These are phyloP conservation scores for Lactarius trivialis DNA, from an alignment of 768 basidiomycete genomes.

Conservation along the genomic window DNA sequence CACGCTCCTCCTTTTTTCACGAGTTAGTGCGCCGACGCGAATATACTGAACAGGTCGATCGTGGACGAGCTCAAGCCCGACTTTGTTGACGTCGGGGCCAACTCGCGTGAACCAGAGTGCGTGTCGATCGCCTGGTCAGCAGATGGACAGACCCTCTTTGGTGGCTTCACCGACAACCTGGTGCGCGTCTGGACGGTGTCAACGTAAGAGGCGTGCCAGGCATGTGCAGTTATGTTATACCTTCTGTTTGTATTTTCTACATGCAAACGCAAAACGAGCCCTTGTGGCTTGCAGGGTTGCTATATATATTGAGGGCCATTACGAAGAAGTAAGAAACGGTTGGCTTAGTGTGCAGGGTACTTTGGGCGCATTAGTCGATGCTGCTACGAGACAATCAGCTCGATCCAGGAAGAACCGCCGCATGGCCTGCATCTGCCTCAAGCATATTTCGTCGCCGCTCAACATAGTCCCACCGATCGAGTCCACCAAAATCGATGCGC, in stretches of 20 bases:
- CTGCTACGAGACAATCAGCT: background rate
- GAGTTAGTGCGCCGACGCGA: conserved; percentile 2
- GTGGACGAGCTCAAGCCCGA: conserved; percentile 99
- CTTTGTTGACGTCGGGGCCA: conserved; percentile 68
- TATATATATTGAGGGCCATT: background rate
- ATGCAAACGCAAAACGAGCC: conserved; percentile 24
- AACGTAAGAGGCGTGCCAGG: conserved; percentile 32
- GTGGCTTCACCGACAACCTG: conserved; percentile 92
- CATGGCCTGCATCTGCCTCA: conserved; percentile 36
- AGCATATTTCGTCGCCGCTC: conserved; percentile 59
- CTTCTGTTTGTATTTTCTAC: conserved; percentile 23
- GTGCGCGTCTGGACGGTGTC: conserved; percentile 90
- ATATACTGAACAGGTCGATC: conserved; percentile 57
- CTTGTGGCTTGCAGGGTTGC: conserved; percentile 9
- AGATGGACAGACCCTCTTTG: conserved; percentile 95
- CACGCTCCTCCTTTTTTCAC: conserved; percentile 3
- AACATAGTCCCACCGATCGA: conserved; percentile 63
- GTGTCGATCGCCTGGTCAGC: conserved; percentile 98
- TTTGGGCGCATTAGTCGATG: too few relatives aligned
- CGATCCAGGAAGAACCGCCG: background rate
- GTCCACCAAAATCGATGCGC: conserved; percentile 69
- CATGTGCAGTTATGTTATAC: conserved; percentile 16
- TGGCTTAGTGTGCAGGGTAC: background rate
- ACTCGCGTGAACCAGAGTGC: conserved; percentile 80
- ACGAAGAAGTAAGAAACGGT: background rate